Percentiles rank a stretch among this genome's conserved stretches.
These are phyloP conservation scores for Megacollybia platyphylla DNA, from an alignment of 1,284 basidiomycete genomes.

Conservation along the genomic window DNA sequence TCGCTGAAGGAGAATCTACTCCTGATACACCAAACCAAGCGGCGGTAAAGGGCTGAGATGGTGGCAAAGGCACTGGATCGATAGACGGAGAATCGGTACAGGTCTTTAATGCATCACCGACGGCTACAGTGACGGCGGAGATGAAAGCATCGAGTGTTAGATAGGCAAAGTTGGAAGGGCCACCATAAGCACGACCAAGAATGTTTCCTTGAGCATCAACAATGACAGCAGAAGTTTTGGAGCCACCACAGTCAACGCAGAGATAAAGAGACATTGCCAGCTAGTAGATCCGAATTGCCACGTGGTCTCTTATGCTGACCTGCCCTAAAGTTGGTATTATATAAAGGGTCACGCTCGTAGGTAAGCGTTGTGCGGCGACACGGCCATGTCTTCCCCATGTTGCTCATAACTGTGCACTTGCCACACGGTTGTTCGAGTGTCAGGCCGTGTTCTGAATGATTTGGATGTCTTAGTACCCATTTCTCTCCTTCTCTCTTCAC, in stretches of 20 bases:
- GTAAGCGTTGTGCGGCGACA: constrained; percentile 62
- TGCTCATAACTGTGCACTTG: constrained; percentile 59
- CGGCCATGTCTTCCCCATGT: constrained; percentile 67
- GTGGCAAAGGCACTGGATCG: constrained; percentile 23
- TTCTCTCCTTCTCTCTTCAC: constrained; percentile 30
- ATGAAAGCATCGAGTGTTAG: constrained; percentile 36
- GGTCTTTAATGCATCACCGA: constrained; percentile 39
- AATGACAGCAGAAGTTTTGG: constrained; percentile 67
- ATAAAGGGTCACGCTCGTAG: constrained; percentile 15
- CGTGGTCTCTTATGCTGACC: background rate
- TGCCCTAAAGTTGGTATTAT: background rate
- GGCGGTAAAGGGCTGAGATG: constrained; percentile 32
- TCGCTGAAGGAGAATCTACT: constrained; percentile 54
- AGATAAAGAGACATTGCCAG: constrained; percentile 46
- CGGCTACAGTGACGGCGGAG: constrained; percentile 31
- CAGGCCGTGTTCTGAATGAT: constrained; percentile 65
- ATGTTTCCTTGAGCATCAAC: constrained; percentile 39
- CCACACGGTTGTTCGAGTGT: constrained; percentile 75
- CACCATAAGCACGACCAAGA: constrained; percentile 48
- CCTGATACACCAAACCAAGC: constrained; percentile 74
- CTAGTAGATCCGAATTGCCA: background rate
- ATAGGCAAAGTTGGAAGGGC: constrained; percentile 61
- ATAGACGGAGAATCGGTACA: constrained; percentile 19
- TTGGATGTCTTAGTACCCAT: constrained; percentile 71
- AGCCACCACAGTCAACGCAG: constrained; percentile 73